phyloP scores from a whole-genome alignment of 768 basidiomycete genomes.

The Trametes gibbosa region DNA sequence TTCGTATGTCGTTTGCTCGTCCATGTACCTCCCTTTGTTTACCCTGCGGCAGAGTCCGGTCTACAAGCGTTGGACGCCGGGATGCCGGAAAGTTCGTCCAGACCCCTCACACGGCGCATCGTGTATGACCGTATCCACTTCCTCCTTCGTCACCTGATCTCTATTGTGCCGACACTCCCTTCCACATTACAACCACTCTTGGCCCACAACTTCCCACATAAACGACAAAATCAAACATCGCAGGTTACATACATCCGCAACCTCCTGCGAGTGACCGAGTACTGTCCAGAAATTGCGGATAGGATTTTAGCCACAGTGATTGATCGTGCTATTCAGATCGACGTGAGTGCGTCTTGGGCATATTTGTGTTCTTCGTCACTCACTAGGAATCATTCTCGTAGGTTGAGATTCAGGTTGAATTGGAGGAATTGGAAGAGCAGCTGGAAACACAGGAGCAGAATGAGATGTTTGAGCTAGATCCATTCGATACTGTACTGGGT shows the following conservation, averaged over 20 bases:
- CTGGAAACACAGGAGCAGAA: constrained; percentile 47
- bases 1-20: constrained; percentile 57
- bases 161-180: constrained; percentile 88
- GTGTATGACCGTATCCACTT: constrained; percentile 86
- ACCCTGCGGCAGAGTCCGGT: constrained; percentile 58
- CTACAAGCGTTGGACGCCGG: constrained; percentile 57
- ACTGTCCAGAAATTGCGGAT: constrained; percentile 86
- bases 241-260: constrained; percentile 94
- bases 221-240: constrained; percentile 74
- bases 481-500: constrained; percentile 81
- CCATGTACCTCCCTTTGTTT: constrained; percentile 2
- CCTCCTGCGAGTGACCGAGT: constrained; percentile 73
- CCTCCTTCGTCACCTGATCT: constrained; percentile 82
- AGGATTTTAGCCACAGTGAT: constrained; percentile 83
- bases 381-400: constrained; percentile 30
- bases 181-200: constrained; percentile 85
- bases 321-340: constrained; percentile 93
- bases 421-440: constrained; percentile 84
- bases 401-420: constrained; percentile 97
- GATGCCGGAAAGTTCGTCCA: constrained; percentile 60
- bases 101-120: constrained; percentile 73
- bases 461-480: constrained; percentile 72
- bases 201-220: constrained; percentile 86
- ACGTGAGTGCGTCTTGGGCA: constrained; percentile 52
- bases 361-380: not conserved